A percentile compares a stretch with the other conserved stretches of the same genome.
Evolutionary conservation across 148 eudicot species (phyloP).

Genomic region (Arbutus unedo): DNA sequence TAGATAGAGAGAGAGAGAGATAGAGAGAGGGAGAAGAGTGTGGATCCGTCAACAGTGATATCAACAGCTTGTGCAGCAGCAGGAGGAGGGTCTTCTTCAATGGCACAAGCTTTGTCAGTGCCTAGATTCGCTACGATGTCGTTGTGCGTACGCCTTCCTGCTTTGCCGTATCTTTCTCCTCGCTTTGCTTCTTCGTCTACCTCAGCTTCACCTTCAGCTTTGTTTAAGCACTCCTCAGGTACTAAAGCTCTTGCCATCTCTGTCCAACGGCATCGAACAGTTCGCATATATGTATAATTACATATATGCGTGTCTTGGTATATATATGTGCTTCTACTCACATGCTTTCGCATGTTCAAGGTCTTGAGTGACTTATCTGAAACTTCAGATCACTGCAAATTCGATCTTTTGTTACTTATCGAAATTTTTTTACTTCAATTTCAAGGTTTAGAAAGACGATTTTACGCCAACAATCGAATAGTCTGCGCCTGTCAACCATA

Average conservation of each 20-base stretch:
- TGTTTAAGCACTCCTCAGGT: slow-evolving; percentile 35
- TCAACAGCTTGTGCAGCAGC: slow-evolving; percentile 29
- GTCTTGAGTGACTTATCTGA: not conserved
- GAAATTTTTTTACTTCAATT: too few species aligned
- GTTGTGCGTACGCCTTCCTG: slow-evolving; percentile 20
- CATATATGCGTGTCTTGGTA: not conserved
- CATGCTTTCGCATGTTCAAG: not conserved
- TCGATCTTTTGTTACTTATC: not conserved
- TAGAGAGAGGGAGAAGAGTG: slow-evolving; percentile 3
- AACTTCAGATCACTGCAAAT: not conserved
- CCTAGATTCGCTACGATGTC: slow-evolving; percentile 26
- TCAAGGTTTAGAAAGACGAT: not conserved
- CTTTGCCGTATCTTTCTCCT: slow-evolving; percentile 41
- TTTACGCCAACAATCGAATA: not conserved
- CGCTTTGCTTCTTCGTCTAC: slow-evolving; percentile 20
- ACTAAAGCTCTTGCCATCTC: slow-evolving; percentile 18
- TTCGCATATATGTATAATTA: not conserved
- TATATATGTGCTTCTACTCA: not conserved
- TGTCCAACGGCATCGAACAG: not conserved
- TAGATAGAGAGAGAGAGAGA: not conserved
- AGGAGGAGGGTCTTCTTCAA: slow-evolving; percentile 23
- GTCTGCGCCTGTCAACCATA: not conserved
- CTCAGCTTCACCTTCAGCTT: slow-evolving; percentile 25
- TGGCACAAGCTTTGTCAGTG: slow-evolving; percentile 39
- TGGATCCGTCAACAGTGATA: slow-evolving; percentile 6